Evolutionary conservation across 108 stramenopile genomes (phyloP).

Genomic region (Cyclotella baltica): DNA sequence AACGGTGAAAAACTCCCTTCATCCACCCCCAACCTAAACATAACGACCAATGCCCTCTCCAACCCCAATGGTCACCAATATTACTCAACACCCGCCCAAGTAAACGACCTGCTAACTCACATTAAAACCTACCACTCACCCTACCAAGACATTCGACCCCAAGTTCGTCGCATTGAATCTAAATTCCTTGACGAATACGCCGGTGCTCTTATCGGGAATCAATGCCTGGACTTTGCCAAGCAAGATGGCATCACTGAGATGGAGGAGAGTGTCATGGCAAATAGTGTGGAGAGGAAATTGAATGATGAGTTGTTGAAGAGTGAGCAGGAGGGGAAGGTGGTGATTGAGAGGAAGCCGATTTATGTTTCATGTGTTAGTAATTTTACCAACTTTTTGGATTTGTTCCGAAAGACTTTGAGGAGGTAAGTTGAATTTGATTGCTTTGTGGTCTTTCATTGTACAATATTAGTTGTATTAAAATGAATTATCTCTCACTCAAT

Average conservation of each 20-base stretch:
- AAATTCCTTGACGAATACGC: constrained; percentile 67
- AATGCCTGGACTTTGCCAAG: constrained; percentile 85
- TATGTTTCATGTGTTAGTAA: constrained; percentile 81
- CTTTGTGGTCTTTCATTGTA: background rate
- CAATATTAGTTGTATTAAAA: background rate
- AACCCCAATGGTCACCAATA: constrained; percentile 75
- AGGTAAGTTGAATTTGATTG: background rate
- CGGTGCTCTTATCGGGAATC: constrained; percentile 83
- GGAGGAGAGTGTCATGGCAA: constrained; percentile 86
- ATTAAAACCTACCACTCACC: constrained; percentile 65
- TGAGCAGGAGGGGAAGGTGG: constrained; percentile 58
- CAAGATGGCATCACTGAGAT: constrained; percentile 92
- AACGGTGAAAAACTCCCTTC: constrained; percentile 62
- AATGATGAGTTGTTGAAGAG: constrained; percentile 78
- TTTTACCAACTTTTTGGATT: constrained; percentile 90
- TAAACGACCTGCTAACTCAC: constrained; percentile 65
- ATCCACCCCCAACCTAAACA: constrained; percentile 33
- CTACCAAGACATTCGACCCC: constrained; percentile 63
- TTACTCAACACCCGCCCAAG: constrained; percentile 68
- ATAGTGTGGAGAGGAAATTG: constrained; percentile 78
- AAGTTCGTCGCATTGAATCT: constrained; percentile 72
- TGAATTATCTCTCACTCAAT: background rate
- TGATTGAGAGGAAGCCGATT: constrained; percentile 67
- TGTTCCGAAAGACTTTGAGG: constrained; percentile 75
- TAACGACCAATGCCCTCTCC: constrained; percentile 71